phyloP scores from a whole-genome alignment of 257 asterid species.

The Solanum lycopersicoides region DNA sequence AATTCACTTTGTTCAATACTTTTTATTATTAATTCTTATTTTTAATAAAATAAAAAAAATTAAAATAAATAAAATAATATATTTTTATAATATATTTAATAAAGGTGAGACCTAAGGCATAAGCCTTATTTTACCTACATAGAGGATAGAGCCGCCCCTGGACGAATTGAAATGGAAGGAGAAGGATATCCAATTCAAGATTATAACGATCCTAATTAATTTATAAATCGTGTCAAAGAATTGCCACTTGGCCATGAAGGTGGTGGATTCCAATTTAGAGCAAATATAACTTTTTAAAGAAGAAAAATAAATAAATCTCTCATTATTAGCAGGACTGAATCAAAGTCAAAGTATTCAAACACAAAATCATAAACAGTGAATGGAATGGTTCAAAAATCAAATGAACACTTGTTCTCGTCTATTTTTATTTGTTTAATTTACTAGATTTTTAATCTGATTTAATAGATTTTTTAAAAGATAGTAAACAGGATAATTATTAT shows the following conservation, averaged over 20 bases:
- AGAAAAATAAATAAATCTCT: background rate
- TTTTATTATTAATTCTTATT: no score
- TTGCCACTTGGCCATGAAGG: background rate
- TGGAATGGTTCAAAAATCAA: background rate
- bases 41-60: no score
- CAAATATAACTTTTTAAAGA: background rate
- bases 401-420: background rate
- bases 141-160: no score
- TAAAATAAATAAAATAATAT: no score
- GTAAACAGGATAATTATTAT: no score
- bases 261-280: background rate
- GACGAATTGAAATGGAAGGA: background rate
- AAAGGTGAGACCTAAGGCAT: no score
- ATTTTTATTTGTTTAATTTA: no score
- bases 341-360: background rate
- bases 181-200: background rate
- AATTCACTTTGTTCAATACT: no score
- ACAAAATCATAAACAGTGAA: background rate
- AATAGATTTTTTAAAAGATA: no score
- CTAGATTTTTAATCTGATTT: accelerated
- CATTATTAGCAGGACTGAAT: background rate
- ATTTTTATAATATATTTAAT: no score
- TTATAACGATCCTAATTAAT: background rate
- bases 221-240: background rate
- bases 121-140: no score